These are phyloP conservation scores for Bocquillonia castaneifolia DNA, from an alignment of 441 rosid genomes.

Conservation along the genomic window DNA sequence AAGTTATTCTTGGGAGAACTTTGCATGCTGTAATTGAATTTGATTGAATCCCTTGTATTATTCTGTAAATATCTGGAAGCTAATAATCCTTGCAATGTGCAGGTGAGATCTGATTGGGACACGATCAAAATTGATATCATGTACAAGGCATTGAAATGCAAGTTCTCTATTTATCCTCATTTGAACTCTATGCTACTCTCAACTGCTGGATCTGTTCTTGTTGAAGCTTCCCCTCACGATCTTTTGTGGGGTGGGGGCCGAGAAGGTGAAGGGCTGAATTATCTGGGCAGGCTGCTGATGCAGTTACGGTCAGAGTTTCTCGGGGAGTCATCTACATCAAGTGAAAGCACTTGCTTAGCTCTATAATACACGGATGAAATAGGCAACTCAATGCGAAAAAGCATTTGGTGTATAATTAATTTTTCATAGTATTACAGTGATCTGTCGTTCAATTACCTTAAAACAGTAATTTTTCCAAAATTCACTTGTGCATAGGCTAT, in stretches of 20 bases:
- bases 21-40: not conserved
- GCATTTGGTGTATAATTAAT: no score
- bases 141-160: slow-evolving; percentile 74
- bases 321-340: slow-evolving; percentile 46
- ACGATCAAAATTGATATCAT: slow-evolving; percentile 62
- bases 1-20: not conserved
- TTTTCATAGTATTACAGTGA: no score
- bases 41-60: not conserved
- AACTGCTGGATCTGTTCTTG: slow-evolving; percentile 71
- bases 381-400: not conserved
- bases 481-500: no score
- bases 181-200: slow-evolving; percentile 69
- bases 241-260: slow-evolving; percentile 95
- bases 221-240: slow-evolving; percentile 91
- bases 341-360: slow-evolving; percentile 30
- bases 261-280: slow-evolving; percentile 88
- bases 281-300: slow-evolving; percentile 83
- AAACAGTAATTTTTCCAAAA: no score
- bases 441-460: no score
- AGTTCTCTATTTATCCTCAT: slow-evolving; percentile 82
- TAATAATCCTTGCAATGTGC: slow-evolving; percentile 18
- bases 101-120: slow-evolving; percentile 88
- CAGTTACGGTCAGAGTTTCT: slow-evolving; percentile 76
- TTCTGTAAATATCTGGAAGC: not conserved
- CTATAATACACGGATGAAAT: slow-evolving; percentile 4